Evolutionary conservation across 129 eudicot genomes (phyloP).

Genomic region (Tanacetum coccineum): DNA sequence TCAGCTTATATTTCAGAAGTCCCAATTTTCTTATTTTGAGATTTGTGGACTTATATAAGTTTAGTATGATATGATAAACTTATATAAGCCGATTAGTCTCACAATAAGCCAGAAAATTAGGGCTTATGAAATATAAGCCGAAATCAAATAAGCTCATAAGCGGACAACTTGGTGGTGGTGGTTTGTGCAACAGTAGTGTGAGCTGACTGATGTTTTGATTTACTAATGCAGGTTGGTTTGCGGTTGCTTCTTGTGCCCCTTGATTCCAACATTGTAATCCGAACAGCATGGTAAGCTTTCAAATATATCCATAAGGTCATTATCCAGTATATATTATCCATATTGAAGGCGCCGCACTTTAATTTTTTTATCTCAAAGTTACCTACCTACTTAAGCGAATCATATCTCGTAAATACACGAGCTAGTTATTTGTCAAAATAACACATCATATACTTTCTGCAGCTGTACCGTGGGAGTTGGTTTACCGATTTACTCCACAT

Average conservation of each 20-base stretch:
- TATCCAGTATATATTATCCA: not conserved
- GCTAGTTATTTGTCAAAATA: conserved; percentile 1
- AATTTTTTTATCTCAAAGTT: conserved; percentile 4
- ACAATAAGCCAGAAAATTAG: no score
- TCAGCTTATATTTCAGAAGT: no score
- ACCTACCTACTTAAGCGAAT: not conserved
- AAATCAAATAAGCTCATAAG: no score
- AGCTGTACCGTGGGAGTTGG: conserved; percentile 82
- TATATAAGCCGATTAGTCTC: no score
- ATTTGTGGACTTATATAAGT: no score
- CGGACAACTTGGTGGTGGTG: not conserved
- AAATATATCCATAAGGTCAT: not conserved
- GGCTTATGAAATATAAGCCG: not conserved
- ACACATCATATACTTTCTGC: conserved; percentile 27
- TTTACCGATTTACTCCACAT: conserved; percentile 86
- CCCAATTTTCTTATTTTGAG: no score
- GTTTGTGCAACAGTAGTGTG: not conserved
- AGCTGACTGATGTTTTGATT: conserved; percentile 19
- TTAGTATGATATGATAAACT: no score
- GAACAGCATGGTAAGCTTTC: conserved; percentile 76
- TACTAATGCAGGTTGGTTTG: conserved; percentile 64
- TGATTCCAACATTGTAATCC: conserved; percentile 73
- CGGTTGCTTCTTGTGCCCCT: conserved; percentile 76
- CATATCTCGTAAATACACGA: not conserved
- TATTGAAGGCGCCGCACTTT: not conserved